A percentile compares a stretch with the other conserved stretches of the same genome.
Conservation (phyloP, 164 flowering plant genomes). For the Akebia trifoliata region DNA sequence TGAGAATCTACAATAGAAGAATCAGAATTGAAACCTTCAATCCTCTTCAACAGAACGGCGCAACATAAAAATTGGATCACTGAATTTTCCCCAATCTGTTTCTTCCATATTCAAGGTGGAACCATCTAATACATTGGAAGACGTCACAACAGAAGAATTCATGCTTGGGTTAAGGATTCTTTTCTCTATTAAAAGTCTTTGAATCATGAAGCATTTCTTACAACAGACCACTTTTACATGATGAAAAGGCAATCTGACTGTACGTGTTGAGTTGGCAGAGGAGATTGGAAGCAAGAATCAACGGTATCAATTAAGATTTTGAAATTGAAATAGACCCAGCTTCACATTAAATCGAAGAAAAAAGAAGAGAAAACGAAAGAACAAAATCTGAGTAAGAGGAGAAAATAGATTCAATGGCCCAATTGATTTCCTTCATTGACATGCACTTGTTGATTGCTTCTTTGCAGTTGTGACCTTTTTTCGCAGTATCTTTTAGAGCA, state of each 20-base stretch:
- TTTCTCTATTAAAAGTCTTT: constrained; percentile 28
- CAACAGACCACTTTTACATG: constrained; percentile 61
- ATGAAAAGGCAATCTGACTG: constrained; percentile 47
- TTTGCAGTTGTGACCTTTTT: too few species aligned
- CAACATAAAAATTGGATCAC: constrained; percentile 50
- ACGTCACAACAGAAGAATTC: constrained; percentile 37
- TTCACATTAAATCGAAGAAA: too few species aligned
- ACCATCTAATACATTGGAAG: constrained; percentile 31
- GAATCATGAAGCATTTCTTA: constrained; percentile 58
- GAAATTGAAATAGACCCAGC: too few species aligned
- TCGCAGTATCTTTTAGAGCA: too few species aligned
- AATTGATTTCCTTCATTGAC: too few species aligned
- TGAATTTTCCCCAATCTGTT: constrained; percentile 29
- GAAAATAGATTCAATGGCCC: too few species aligned
- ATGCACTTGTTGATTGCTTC: too few species aligned
- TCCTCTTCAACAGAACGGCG: too few species aligned
- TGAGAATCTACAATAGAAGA: constrained; percentile 19
- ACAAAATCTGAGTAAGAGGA: too few species aligned
- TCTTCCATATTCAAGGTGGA: constrained; percentile 28
- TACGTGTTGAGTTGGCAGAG: constrained; percentile 21
- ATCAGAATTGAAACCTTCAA: too few species aligned
- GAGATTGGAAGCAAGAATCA: constrained; percentile 29
- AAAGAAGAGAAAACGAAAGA: too few species aligned
- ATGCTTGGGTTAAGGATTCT: constrained; percentile 46
- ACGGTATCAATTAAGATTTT: constrained; percentile 23